A percentile compares a stretch with the other conserved stretches of the same genome.
Evolutionary conservation across 169 alveolate species (phyloP).

Genomic region (Plasmodium chabaudi): DNA sequence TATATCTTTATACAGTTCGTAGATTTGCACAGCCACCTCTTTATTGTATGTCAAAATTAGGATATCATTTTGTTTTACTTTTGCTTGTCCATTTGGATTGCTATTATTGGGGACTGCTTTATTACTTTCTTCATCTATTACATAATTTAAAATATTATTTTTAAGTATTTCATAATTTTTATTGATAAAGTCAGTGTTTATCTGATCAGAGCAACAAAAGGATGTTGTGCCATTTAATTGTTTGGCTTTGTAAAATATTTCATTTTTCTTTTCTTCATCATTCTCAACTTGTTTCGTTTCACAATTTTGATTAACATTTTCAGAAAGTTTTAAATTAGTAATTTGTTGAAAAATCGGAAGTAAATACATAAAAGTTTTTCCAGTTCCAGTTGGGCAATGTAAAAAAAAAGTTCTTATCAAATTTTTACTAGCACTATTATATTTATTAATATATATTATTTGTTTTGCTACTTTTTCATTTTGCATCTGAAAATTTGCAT

Average conservation of each 20-base stretch:
- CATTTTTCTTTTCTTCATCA: neutral
- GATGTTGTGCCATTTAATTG: neutral
- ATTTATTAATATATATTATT: slow-evolving; percentile 46
- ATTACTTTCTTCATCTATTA: neutral
- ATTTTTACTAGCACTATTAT: slow-evolving; percentile 15
- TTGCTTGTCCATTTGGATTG: neutral
- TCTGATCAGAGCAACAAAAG: neutral
- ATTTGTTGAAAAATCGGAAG: slow-evolving; percentile 44
- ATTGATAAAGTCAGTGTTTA: neutral
- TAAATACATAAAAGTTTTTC: slow-evolving; percentile 47
- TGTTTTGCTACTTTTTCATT: neutral
- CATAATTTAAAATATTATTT: neutral
- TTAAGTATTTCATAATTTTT: neutral
- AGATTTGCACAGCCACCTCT: slow-evolving; percentile 55
- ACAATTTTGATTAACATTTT: slow-evolving; percentile 4
- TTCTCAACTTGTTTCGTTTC: neutral
- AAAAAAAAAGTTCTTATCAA: slow-evolving; percentile 49
- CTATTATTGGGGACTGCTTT: neutral
- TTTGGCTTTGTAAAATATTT: neutral
- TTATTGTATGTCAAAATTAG: slow-evolving; percentile 50
- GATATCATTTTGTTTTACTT: neutral
- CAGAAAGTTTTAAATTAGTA: slow-evolving; percentile 15
- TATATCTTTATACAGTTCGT: slow-evolving; percentile 38
- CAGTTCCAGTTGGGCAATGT: slow-evolving; percentile 73
- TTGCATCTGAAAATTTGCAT: neutral